These are phyloP conservation scores for Schizopora paradoxa DNA, from an alignment of 1,284 basidiomycete genomes.

Conservation along the genomic window DNA sequence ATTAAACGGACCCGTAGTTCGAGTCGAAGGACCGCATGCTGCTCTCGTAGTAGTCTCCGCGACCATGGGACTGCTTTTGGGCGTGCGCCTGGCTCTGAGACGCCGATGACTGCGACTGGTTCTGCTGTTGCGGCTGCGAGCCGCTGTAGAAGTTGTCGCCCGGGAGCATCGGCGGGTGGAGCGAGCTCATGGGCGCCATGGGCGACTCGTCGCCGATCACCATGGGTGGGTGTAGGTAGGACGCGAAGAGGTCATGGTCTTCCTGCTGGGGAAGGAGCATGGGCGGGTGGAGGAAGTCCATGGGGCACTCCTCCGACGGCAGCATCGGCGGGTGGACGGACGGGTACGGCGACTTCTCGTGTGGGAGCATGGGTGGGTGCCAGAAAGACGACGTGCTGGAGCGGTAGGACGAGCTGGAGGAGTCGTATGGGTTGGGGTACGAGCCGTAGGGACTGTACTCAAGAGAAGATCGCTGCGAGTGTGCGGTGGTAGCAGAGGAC, in stretches of 20 bases:
- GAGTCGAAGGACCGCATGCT: too few relatives aligned
- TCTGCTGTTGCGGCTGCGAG: slow-evolving; percentile 18
- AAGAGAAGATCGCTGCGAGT: slow-evolving; percentile 48
- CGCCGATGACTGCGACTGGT: slow-evolving; percentile 22
- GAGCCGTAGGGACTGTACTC: slow-evolving; percentile 41
- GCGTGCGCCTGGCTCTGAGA: slow-evolving; percentile 8
- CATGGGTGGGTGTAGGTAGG: slow-evolving; percentile 57
- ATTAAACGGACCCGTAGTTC: slow-evolving; percentile 14
- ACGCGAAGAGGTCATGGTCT: slow-evolving; percentile 48
- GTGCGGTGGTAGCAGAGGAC: slow-evolving; percentile 31
- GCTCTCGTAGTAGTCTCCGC: slow-evolving; percentile 14
- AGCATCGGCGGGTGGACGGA: slow-evolving; percentile 60
- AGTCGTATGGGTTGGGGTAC: slow-evolving; percentile 28
- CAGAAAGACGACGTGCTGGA: slow-evolving; percentile 40
- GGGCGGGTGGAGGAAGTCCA: slow-evolving; percentile 49
- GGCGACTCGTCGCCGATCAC: slow-evolving; percentile 31
- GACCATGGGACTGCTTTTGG: slow-evolving; percentile 14
- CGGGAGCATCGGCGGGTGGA: slow-evolving; percentile 37
- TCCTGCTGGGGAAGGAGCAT: slow-evolving; percentile 35
- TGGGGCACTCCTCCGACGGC: slow-evolving; percentile 39
- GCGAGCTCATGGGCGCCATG: slow-evolving; percentile 27
- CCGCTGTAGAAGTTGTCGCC: slow-evolving; percentile 25
- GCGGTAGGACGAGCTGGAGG: slow-evolving; percentile 44
- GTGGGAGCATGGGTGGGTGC: slow-evolving; percentile 66
- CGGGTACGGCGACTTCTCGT: slow-evolving; percentile 42